Conservation (phyloP, 2,329 filamentous ascomycete species). For the Ophiognomonia clavigignenti-juglandacearum region DNA sequence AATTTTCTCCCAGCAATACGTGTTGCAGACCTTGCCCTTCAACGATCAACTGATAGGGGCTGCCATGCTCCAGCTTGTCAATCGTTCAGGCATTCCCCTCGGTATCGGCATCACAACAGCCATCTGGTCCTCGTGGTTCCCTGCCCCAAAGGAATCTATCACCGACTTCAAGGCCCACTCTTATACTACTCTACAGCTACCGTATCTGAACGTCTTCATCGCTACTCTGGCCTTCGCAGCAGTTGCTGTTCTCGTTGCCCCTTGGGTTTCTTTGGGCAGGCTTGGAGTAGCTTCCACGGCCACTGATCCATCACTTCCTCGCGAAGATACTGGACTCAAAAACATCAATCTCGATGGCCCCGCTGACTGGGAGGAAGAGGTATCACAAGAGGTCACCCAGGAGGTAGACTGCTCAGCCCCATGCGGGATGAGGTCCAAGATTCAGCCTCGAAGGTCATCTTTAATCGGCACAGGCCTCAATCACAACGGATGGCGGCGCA, state of each 20-base stretch:
- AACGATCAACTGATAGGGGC: neutral
- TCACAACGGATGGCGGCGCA: neutral
- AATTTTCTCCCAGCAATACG: conserved; percentile 1
- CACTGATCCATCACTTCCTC: neutral
- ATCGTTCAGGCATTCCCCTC: neutral
- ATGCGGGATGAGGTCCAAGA: neutral
- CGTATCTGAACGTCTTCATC: neutral
- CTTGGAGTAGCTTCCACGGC: neutral
- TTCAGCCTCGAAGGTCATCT: conserved; percentile 3
- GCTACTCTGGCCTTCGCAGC: neutral
- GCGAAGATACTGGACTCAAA: neutral
- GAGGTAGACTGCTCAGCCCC: neutral
- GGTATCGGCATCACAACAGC: conserved; percentile 3
- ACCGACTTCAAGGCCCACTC: neutral
- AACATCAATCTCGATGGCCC: neutral
- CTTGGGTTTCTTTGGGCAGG: neutral
- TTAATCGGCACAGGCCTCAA: neutral
- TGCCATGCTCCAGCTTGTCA: neutral
- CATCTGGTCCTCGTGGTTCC: neutral
- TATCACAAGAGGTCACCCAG: too few relatives aligned
- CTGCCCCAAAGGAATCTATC: neutral
- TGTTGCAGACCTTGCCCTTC: neutral
- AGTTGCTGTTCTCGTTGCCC: neutral
- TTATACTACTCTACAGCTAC: neutral
- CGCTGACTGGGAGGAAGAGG: neutral